These are phyloP conservation scores for Raddia distichophylla DNA, from an alignment of 176 grass and related monocot genomes.

Conservation along the genomic window DNA sequence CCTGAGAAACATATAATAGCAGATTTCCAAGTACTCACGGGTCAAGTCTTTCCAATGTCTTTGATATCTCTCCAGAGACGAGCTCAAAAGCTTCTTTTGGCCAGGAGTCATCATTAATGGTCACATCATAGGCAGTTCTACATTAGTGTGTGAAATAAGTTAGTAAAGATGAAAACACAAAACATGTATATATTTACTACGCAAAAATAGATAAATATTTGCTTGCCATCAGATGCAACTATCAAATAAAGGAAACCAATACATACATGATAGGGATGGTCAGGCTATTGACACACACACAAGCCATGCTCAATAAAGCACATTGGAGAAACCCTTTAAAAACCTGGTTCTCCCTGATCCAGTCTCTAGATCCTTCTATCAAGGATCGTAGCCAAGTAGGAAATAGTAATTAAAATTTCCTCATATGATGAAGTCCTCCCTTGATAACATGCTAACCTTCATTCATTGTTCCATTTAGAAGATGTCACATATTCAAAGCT, in stretches of 20 bases:
- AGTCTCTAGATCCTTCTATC: neutral
- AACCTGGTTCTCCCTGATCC: neutral
- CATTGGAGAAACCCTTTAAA: neutral
- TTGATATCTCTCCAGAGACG: slow-evolving; percentile 69
- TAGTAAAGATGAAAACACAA: neutral
- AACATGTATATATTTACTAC: neutral
- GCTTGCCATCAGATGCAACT: neutral
- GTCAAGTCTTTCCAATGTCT: slow-evolving; percentile 93
- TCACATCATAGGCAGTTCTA: slow-evolving; percentile 98
- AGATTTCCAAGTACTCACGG: slow-evolving; percentile 58
- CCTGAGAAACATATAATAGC: slow-evolving; percentile 47
- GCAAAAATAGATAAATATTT: slow-evolving; percentile 4
- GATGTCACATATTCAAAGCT: neutral
- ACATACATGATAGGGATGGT: neutral
- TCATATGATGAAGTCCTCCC: neutral
- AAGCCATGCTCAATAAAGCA: neutral
- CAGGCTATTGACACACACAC: slow-evolving; percentile 1
- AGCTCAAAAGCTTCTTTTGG: slow-evolving; percentile 75
- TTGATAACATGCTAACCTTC: neutral
- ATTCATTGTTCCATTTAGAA: neutral
- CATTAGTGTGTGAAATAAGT: slow-evolving; percentile 27
- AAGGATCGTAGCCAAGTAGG: neutral
- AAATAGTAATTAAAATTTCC: neutral
- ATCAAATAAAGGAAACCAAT: neutral
- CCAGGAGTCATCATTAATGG: slow-evolving; percentile 88